phyloP scores from a whole-genome alignment of 805 yeast species.

The Zygoascus flipseniorum region DNA sequence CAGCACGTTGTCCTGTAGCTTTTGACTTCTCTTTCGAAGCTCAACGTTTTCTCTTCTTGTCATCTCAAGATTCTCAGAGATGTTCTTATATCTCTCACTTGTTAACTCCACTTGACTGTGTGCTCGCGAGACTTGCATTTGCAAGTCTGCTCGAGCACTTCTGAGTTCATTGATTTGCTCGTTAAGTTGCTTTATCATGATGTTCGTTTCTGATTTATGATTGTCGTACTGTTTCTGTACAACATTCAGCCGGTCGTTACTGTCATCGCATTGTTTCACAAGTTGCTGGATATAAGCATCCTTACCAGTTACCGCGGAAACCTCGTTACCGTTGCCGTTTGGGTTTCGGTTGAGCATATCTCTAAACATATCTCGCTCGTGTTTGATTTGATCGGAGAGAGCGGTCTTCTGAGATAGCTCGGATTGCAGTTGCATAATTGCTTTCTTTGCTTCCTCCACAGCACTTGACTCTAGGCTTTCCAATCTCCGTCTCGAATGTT shows the following conservation, averaged over 20 bases:
- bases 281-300: slow-evolving; percentile 10
- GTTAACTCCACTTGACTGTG: slow-evolving; percentile 46
- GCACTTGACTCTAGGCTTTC: slow-evolving; percentile 26
- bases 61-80: slow-evolving; percentile 34
- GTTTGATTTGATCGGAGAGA: slow-evolving; percentile 37
- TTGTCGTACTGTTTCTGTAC: slow-evolving; percentile 31
- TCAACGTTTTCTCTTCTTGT: slow-evolving; percentile 40
- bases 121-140: slow-evolving; percentile 44
- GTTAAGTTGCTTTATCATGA: slow-evolving; percentile 42
- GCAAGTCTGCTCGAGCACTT: slow-evolving; percentile 38
- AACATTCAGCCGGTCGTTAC: slow-evolving; percentile 23
- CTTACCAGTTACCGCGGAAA: neutral
- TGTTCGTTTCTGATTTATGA: slow-evolving; percentile 33
- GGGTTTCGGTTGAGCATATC: slow-evolving; percentile 15
- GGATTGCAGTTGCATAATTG: slow-evolving; percentile 23
- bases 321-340: neutral
- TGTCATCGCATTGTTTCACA: slow-evolving; percentile 15
- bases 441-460: slow-evolving; percentile 27
- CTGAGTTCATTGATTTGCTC: slow-evolving; percentile 35
- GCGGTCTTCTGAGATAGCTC: slow-evolving; percentile 58
- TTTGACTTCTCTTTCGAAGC: slow-evolving; percentile 32
- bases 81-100: slow-evolving; percentile 41
- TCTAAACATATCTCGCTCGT: slow-evolving; percentile 66
- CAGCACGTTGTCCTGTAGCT: slow-evolving; percentile 35
- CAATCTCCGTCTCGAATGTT: slow-evolving; percentile 15